These are phyloP conservation scores for Metarhizium robertsii DNA, from an alignment of 2,329 filamentous ascomycete species.

Conservation along the genomic window DNA sequence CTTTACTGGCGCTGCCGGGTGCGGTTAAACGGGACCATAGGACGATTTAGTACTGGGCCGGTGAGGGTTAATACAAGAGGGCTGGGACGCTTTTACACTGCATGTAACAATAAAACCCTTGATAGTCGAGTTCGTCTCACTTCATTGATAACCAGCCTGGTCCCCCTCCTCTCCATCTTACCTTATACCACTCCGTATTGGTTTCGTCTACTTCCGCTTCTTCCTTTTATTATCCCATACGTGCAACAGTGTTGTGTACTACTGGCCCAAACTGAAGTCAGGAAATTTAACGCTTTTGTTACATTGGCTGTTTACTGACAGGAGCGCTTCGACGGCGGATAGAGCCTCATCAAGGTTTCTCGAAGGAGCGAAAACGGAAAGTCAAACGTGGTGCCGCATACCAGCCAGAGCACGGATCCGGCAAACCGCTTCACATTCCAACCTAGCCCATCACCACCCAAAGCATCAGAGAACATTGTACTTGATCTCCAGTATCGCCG, in stretches of 20 bases:
- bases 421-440: constrained; percentile 6
- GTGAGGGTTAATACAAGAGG: constrained; percentile 9
- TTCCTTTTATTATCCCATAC: not conserved
- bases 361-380: constrained; percentile 4
- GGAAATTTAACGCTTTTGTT: not conserved
- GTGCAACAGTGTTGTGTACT: not conserved
- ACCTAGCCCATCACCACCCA: not conserved
- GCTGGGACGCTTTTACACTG: constrained; percentile 7
- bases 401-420: constrained; percentile 6
- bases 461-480: not conserved
- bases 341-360: not conserved
- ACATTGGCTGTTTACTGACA: not conserved
- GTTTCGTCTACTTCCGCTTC: not conserved
- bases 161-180: not conserved
- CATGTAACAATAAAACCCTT: not conserved
- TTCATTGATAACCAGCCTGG: not conserved
- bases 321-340: not conserved
- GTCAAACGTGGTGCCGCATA: constrained; percentile 5
- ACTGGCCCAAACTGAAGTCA: not conserved
- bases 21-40: not conserved
- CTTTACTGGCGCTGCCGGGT: constrained; percentile 1
- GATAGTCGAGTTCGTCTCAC: not conserved
- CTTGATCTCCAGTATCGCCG: not conserved
- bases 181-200: not conserved
- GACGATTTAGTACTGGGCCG: constrained; percentile 2